Base-by-base conservation (phyloP, 805 yeast genomes). In the Wickerhamiella slavikovae region DNA sequence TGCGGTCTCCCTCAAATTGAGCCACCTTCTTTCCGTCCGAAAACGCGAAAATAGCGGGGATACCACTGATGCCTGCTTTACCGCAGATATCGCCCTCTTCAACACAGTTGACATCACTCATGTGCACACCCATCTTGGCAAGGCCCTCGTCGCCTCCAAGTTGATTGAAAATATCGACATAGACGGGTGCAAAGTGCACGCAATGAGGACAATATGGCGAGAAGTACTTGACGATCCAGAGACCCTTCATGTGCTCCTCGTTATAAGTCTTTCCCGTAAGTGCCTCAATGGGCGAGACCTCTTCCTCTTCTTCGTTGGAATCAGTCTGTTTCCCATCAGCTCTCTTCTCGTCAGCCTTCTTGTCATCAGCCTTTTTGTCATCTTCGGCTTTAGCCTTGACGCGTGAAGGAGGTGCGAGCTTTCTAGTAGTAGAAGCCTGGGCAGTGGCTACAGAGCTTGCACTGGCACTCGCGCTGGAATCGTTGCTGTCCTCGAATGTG, bases 151-250 rank as follows among this genome's bases (percentile, higher is more conserved):
- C 49, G 3, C 31, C 36, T n/a, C 37, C 37, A 40, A 66, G 63
- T 3, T 50, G 47, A 15, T 55, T 41, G 53, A 68, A 77, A 0
- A 85, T 64, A 32, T 62, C 57, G 34, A 68, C 64, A 95, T 96
- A 89, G 5, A 55, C 60, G 1, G 98, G 96, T 2, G 78, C 89
- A 30, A 89, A 54, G 5, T 54, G 58, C 36, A 56, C 63, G 54
- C 98, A 89, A 51, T 85, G 96, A 5, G 56, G 48, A 48, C 98
- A 89, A 43, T 72, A 72, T 0, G 98, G 98, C 19, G 93, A 79
- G 47, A 54, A 89, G 52, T 80, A 83, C 52, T 85, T 94, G 20
- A 85, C 71, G 44, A 85, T 61, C 43, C 82, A 73, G 14, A 71
- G 52, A 3, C 74, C 74, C 7, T 58, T 30, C 25, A 51, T 13